A percentile compares a stretch with the other conserved stretches of the same genome.
Evolutionary conservation across 2,329 filamentous ascomycete species (phyloP).

Genomic region (Epichloe uncinata): DNA sequence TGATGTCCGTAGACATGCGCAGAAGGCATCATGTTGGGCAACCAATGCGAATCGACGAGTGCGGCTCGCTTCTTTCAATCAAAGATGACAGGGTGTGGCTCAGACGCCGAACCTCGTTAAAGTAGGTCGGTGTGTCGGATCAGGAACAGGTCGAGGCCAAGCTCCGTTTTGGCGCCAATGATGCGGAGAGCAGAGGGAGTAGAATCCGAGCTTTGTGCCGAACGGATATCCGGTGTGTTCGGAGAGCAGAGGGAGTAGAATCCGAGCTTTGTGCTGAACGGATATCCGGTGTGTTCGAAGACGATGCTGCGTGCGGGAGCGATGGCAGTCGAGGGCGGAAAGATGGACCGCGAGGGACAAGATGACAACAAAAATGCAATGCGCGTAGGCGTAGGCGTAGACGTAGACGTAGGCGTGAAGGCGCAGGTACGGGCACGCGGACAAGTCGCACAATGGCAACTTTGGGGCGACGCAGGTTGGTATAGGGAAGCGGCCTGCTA

Average conservation of each 20-base stretch:
- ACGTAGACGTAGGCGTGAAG: no score
- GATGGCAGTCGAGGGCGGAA: neutral
- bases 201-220: no score
- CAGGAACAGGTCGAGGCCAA: no score
- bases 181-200: no score
- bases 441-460: neutral
- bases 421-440: neutral
- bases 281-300: no score
- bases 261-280: no score
- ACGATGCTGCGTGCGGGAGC: neutral
- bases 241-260: no score
- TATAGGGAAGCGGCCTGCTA: neutral
- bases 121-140: no score
- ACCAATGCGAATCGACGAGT: neutral
- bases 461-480: neutral
- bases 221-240: no score
- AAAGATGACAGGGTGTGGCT: no score
- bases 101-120: no score
- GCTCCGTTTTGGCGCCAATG: no score
- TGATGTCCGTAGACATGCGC: constrained; percentile 55
- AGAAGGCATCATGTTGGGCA: constrained; percentile 44
- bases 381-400: neutral
- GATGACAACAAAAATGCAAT: neutral
- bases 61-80: neutral
- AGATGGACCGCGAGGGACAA: neutral